These are phyloP conservation scores for Sclerotinia subarctica DNA, from an alignment of 2,329 filamentous ascomycete genomes.

Conservation along the genomic window DNA sequence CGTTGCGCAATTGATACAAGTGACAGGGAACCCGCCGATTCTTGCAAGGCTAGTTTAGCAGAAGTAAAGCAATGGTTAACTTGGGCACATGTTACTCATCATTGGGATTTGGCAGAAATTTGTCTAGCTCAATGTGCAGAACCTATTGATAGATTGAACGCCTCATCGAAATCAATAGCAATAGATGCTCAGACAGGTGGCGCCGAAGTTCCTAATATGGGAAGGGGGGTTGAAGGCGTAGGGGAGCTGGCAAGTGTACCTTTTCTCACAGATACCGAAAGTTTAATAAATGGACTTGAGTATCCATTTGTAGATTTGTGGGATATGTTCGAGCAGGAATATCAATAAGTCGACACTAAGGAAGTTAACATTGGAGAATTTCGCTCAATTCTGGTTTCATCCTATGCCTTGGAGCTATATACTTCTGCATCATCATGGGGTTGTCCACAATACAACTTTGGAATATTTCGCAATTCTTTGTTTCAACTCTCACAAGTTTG, in stretches of 20 bases:
- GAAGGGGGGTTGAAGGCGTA: not conserved
- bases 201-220: not conserved
- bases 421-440: not conserved
- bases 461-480: too few relatives aligned
- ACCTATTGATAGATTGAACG: not conserved
- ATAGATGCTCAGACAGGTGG: too few relatives aligned
- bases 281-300: conserved; percentile 5
- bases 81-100: conserved; percentile 30
- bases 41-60: conserved; percentile 21
- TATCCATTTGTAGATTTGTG: conserved; percentile 12
- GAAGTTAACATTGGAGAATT: not conserved
- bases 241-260: not conserved
- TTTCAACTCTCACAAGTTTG: too few relatives aligned
- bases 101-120: conserved; percentile 31
- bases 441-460: too few relatives aligned
- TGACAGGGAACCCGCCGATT: conserved; percentile 18
- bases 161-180: not conserved
- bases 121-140: conserved; percentile 40
- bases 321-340: conserved; percentile 10
- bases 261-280: not conserved
- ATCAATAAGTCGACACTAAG: not conserved
- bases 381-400: not conserved
- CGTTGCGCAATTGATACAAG: conserved; percentile 29
- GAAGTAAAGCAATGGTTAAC: conserved; percentile 23
- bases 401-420: too few relatives aligned